Evolutionary conservation across 2,329 filamentous ascomycete species (phyloP).

Genomic region (Botrytis deweyae): DNA sequence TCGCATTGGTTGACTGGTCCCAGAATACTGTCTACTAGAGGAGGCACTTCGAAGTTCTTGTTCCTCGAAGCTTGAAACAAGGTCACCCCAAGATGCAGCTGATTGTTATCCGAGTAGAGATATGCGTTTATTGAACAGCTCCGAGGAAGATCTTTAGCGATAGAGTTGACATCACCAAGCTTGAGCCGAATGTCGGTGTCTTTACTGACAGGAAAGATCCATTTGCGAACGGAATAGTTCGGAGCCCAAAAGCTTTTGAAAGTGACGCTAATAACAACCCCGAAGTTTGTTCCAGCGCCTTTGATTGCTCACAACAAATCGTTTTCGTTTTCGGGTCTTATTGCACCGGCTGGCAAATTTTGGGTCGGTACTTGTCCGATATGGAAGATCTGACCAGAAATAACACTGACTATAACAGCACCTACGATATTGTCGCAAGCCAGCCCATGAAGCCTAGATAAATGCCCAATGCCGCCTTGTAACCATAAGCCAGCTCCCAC

Average conservation of each 20-base stretch:
- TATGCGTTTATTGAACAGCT: constrained; percentile 54
- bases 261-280: constrained; percentile 32
- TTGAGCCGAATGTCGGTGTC: constrained; percentile 37
- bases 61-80: constrained; percentile 45
- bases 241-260: constrained; percentile 27
- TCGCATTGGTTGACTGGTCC: constrained; percentile 41
- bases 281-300: constrained; percentile 34
- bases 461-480: constrained; percentile 59
- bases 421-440: constrained; percentile 61
- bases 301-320: constrained; percentile 32
- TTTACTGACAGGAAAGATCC: constrained; percentile 27
- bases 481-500: constrained; percentile 63
- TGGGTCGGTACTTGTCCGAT: constrained; percentile 45
- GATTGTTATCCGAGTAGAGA: constrained; percentile 50
- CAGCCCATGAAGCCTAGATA: constrained; percentile 48
- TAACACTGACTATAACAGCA: constrained; percentile 55
- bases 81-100: constrained; percentile 53
- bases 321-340: constrained; percentile 27
- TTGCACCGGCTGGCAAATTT: constrained; percentile 26
- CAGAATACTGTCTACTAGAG: constrained; percentile 32
- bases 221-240: constrained; percentile 30
- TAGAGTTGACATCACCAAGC: constrained; percentile 41
- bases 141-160: constrained; percentile 44
- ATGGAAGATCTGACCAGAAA: constrained; percentile 48
- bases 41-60: constrained; percentile 22